These are phyloP conservation scores for Crithidia fasciculata DNA, from an alignment of 208 protist genomes.

Conservation along the genomic window DNA sequence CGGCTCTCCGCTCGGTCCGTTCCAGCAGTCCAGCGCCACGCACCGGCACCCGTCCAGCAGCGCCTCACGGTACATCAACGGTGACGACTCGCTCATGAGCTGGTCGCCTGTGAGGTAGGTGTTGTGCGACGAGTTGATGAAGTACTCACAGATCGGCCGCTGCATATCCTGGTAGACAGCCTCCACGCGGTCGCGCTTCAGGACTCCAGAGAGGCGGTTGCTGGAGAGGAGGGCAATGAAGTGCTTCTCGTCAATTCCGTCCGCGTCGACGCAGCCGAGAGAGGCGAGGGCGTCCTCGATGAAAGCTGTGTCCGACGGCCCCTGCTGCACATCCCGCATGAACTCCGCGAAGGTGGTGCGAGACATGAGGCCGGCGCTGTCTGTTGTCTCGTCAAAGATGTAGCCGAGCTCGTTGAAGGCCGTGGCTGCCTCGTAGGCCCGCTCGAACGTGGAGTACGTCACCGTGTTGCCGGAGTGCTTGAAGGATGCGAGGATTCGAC, in stretches of 20 bases:
- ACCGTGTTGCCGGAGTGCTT: slow-evolving; percentile 24
- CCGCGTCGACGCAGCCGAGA: slow-evolving; percentile 35
- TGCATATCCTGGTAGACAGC: slow-evolving; percentile 78
- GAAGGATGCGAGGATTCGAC: slow-evolving; percentile 24
- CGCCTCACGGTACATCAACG: slow-evolving; percentile 70
- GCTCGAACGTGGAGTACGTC: slow-evolving; percentile 38
- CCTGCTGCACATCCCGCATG: slow-evolving; percentile 37
- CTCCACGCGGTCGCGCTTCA: slow-evolving; percentile 24
- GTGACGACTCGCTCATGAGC: slow-evolving; percentile 60
- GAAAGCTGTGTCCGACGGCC: slow-evolving; percentile 20
- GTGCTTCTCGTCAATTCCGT: slow-evolving; percentile 31
- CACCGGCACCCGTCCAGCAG: slow-evolving; percentile 83
- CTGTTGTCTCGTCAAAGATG: slow-evolving; percentile 37
- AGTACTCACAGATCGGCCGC: slow-evolving; percentile 86
- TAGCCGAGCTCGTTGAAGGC: slow-evolving; percentile 46
- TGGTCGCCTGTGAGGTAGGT: slow-evolving; percentile 96
- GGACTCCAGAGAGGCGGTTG: slow-evolving; percentile 26
- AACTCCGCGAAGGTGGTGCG: slow-evolving; percentile 38
- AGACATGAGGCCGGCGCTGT: slow-evolving; percentile 29
- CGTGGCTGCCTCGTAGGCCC: slow-evolving; percentile 35
- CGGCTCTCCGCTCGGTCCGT: slow-evolving; percentile 68
- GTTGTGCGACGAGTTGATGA: slow-evolving; percentile 95
- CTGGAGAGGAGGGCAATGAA: slow-evolving; percentile 49
- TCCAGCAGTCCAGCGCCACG: slow-evolving; percentile 88
- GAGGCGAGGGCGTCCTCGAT: slow-evolving; percentile 39